Base-by-base conservation (phyloP, 768 basidiomycete genomes). In the Tulasnella sp. region DNA sequence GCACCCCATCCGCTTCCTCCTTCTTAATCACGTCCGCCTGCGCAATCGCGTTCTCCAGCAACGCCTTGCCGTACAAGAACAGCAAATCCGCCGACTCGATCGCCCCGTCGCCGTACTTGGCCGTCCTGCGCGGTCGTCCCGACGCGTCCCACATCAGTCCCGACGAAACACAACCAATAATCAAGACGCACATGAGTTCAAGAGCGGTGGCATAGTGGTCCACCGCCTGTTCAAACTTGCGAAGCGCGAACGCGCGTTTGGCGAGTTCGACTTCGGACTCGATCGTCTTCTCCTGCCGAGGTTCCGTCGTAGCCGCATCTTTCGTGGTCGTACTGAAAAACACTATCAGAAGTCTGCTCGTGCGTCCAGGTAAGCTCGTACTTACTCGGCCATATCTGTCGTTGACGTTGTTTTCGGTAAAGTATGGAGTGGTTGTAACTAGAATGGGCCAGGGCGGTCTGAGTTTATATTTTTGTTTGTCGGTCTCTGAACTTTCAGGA, bases 1-100 rank as follows among this genome's bases (percentile, higher is more conserved):
- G 63, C 0, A 70, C 73, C 6, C 77, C 75, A 42, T 83, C 81
- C 1, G 76, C 72, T 62, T 87, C 83, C 36, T 90, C 88, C 65
- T 90, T 90, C 1, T 90, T 92, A 57, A 99, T 70, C n/a, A 97
- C 94, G 0, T 83, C 79, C 57, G 72, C 84, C 65, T 91, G 85
- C 3, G 80, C 70, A 59, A 97, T 87, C 4, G 92, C 94, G 65
- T 94, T 90, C 71, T 92, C 91, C 55, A 96, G 75, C 39, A 98
- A 71, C 3, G 96, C 91, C 68, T 86, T 91, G 12, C 96, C 96
- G 65, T 98, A 99, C 3, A 79, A 75, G 58, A 94, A 84, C 60
- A 97, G 86, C 19, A 94, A 67, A 65, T 97, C 90, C 6, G 91
- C 94, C 52, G 77, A 82, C 65, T 87, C 82, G 0, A 85, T 83